Evolutionary conservation across 768 basidiomycete genomes (phyloP).

Genomic region (Cystobasidium onofrii): DNA sequence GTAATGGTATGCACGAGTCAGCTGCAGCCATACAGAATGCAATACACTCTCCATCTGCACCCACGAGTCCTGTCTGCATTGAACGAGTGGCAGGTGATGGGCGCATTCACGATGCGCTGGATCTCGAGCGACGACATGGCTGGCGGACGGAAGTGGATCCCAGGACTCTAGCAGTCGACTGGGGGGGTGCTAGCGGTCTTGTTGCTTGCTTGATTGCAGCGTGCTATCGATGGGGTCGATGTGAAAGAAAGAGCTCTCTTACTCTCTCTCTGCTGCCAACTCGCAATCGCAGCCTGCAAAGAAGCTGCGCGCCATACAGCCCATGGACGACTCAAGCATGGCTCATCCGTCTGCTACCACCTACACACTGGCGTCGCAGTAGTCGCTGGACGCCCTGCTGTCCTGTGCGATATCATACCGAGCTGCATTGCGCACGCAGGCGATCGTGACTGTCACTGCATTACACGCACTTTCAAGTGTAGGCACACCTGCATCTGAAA

Average conservation of each 20-base stretch:
- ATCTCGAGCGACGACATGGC: conserved; percentile 18
- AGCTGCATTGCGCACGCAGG: no score
- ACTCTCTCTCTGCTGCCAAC: neutral
- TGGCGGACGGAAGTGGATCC: neutral
- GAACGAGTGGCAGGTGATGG: conserved; percentile 84
- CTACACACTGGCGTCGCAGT: neutral
- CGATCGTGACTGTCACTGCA: neutral
- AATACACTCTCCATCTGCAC: conserved; percentile 49
- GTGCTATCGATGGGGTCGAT: neutral
- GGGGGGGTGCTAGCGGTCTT: no score
- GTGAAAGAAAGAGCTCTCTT: neutral
- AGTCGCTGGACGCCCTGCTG: neutral
- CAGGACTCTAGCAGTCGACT: conserved; percentile 31
- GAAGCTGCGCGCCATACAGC: neutral
- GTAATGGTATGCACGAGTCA: neutral
- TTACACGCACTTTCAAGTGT: neutral
- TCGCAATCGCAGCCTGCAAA: no score
- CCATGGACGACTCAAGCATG: neutral
- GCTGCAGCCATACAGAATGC: no score
- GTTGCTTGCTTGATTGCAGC: no score
- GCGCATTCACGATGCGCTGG: conserved; percentile 47
- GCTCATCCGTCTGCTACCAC: neutral
- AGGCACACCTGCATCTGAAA: no score
- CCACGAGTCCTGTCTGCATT: conserved; percentile 75
- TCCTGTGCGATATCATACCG: no score